Conservation (phyloP, 768 basidiomycete genomes). For the Rhodocollybia butyracea region DNA sequence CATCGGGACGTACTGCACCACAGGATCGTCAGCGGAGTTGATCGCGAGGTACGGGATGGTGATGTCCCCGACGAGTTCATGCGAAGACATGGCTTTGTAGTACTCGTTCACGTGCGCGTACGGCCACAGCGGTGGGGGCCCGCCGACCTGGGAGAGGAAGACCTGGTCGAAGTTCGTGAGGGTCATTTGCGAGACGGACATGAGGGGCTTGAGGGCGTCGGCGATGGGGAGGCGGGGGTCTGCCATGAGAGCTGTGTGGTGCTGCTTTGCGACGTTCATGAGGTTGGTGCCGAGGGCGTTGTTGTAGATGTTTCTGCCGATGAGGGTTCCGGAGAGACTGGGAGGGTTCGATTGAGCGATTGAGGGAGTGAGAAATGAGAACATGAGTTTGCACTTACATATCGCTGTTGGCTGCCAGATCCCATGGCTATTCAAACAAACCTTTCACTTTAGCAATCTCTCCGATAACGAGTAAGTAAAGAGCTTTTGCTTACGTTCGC, state of each 20-base stretch:
- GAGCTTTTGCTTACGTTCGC: slow-evolving; percentile 47
- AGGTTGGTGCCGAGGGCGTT: slow-evolving; percentile 51
- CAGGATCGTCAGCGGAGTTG: slow-evolving; percentile 76
- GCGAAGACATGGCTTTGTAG: slow-evolving; percentile 54
- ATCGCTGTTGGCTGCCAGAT: slow-evolving; percentile 12
- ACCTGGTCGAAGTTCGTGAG: slow-evolving; percentile 36
- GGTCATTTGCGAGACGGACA: slow-evolving; percentile 25
- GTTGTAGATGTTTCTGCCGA: slow-evolving; percentile 43
- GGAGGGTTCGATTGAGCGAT: not conserved
- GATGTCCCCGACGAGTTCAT: slow-evolving; percentile 55
- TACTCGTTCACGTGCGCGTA: slow-evolving; percentile 44
- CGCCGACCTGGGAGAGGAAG: slow-evolving; percentile 41
- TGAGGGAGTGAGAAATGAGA: slow-evolving; percentile 7
- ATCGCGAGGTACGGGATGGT: slow-evolving; percentile 73
- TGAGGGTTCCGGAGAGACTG: slow-evolving; percentile 36
- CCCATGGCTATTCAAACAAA: slow-evolving; percentile 7
- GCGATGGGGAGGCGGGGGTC: slow-evolving; percentile 30
- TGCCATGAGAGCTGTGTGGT: slow-evolving; percentile 27
- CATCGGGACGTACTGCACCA: slow-evolving; percentile 62
- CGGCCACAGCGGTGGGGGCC: slow-evolving; percentile 38
- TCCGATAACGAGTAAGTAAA: not conserved
- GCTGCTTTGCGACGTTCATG: slow-evolving; percentile 30
- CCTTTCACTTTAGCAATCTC: not conserved
- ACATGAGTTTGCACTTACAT: slow-evolving; percentile 21
- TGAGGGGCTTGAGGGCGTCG: slow-evolving; percentile 7